Conservation (phyloP, 75 land plant genomes). For the Isoetes taiwanensis region DNA sequence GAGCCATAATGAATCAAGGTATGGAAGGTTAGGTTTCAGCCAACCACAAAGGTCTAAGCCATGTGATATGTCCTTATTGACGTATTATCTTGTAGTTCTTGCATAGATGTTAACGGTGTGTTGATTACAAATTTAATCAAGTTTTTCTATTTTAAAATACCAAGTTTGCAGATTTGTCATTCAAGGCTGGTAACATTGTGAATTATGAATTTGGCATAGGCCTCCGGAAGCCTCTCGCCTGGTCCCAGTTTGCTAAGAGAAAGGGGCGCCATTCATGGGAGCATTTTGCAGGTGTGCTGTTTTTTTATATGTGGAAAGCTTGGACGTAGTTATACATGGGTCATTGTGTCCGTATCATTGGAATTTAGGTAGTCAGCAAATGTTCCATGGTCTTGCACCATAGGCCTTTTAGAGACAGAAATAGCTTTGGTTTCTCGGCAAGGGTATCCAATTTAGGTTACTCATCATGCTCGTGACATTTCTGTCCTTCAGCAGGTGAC, state of each 20-base stretch:
- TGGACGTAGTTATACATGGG: no score
- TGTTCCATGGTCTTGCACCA: no score
- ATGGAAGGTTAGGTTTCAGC: not conserved
- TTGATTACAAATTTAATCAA: not conserved
- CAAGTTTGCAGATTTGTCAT: not conserved
- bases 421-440: no score
- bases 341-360: no score
- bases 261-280: conserved; percentile 91
- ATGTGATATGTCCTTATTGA: not conserved
- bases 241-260: conserved; percentile 68
- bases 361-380: no score
- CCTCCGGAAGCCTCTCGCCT: conserved; percentile 83
- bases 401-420: no score
- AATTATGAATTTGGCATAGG: conserved; percentile 31
- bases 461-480: no score
- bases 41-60: not conserved
- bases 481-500: no score
- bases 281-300: conserved; percentile 93
- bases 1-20: not conserved
- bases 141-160: not conserved
- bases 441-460: no score
- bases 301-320: no score
- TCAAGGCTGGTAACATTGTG: not conserved
- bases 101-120: not conserved
- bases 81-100: not conserved